These are phyloP conservation scores for Fusarium vanettenii DNA, from an alignment of 2,329 filamentous ascomycete species.

Conservation along the genomic window DNA sequence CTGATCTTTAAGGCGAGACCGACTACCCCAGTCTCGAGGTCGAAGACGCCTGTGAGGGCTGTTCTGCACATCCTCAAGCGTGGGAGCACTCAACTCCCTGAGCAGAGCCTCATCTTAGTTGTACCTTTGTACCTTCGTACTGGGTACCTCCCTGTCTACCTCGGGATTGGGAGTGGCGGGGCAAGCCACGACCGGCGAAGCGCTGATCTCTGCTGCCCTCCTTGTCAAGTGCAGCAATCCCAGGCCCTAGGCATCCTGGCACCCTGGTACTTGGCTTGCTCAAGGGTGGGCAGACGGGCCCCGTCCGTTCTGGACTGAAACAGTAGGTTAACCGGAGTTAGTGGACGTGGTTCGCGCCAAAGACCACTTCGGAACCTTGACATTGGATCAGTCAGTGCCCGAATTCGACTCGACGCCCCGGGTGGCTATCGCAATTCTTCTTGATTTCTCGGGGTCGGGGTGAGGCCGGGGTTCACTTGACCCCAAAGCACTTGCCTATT, in stretches of 20 bases:
- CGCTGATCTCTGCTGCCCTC: slow-evolving; percentile 23
- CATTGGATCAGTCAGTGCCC: neutral
- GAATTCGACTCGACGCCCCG: neutral
- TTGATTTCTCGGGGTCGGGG: neutral
- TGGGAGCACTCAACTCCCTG: slow-evolving; percentile 18
- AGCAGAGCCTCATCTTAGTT: slow-evolving; percentile 25
- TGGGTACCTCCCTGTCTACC: slow-evolving; percentile 5
- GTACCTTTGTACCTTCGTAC: neutral
- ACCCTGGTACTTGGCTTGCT: neutral
- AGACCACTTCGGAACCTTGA: neutral
- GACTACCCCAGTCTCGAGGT: slow-evolving; percentile 11
- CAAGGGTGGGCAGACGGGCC: neutral
- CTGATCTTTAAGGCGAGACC: slow-evolving; percentile 28
- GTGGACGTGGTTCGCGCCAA: neutral
- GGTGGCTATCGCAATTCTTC: neutral
- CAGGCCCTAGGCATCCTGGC: neutral
- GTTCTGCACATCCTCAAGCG: neutral
- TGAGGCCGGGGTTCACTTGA: neutral
- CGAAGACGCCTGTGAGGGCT: slow-evolving; percentile 1
- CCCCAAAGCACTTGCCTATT: neutral
- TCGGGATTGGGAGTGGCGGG: slow-evolving; percentile 9
- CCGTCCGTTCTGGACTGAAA: neutral
- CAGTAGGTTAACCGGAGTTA: neutral
- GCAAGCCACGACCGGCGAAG: slow-evolving; percentile 8
- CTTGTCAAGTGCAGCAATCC: slow-evolving; percentile 13